These are phyloP conservation scores for Tulasnella sp. DNA, from an alignment of 768 basidiomycete species.

Conservation along the genomic window DNA sequence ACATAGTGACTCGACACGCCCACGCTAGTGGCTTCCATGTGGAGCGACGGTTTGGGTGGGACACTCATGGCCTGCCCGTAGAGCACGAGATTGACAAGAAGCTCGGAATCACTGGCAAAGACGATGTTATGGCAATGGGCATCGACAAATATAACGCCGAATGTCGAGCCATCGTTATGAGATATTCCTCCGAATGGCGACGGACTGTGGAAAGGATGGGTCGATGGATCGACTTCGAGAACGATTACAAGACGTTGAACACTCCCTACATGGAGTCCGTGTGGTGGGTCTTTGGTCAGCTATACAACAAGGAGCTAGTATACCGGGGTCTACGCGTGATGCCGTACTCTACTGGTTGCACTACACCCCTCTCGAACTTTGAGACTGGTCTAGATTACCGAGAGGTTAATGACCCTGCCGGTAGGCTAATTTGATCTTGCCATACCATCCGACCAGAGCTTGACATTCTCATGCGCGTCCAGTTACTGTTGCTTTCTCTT, in stretches of 20 bases:
- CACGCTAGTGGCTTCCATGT: slow-evolving; percentile 90
- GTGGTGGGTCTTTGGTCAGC: slow-evolving; percentile 96
- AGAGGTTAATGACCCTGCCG: slow-evolving; percentile 88
- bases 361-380: slow-evolving; percentile 94
- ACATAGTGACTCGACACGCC: slow-evolving; percentile 94
- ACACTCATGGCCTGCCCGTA: slow-evolving; percentile 96
- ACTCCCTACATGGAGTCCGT: slow-evolving; percentile 92
- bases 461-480: slow-evolving; percentile 13
- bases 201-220: slow-evolving; percentile 94
- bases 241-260: slow-evolving; percentile 98
- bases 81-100: slow-evolving; percentile 99
- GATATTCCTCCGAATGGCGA: slow-evolving; percentile 91
- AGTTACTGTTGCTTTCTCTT: slow-evolving; percentile 88
- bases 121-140: slow-evolving; percentile 89
- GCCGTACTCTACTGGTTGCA: slow-evolving; percentile 96
- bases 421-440: too few relatives aligned
- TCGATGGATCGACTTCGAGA: slow-evolving; percentile 99
- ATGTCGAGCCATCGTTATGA: slow-evolving; percentile 94
- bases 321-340: slow-evolving; percentile 91
- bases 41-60: slow-evolving; percentile 93
- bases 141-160: slow-evolving; percentile 97
- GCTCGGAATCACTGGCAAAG: slow-evolving; percentile 81
- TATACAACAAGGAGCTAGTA: slow-evolving; percentile 87
- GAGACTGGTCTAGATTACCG: slow-evolving; percentile 88
- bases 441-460: neutral